Base-by-base conservation (phyloP, 2,329 filamentous ascomycete species). In the Alternaria ventricosa region DNA sequence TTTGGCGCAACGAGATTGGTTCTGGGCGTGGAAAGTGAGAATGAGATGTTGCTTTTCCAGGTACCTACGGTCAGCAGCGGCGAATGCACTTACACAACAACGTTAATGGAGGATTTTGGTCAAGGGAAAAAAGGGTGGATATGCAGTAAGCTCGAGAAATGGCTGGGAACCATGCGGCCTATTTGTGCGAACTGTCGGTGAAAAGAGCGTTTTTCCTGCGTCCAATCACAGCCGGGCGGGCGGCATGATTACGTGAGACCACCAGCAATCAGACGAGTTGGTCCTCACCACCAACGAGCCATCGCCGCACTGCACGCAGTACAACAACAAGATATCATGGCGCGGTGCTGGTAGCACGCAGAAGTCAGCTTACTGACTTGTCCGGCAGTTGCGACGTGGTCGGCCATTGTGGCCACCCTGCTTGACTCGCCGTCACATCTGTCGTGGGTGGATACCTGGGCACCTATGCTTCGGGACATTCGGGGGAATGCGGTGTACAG, bases 171-270 rank as follows among this genome's bases (percentile, higher is more conserved):
- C 36, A 45, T 20, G 46, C 57, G 61, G 47, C 49, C 60, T 65
- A 50, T 57, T 57, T 55, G 53, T 57, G 51, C 51, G 20, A 46
- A 57, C 44, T 46, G 53, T 57, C 60, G 55, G 60, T 63, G 60
- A 63, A 59, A 54, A 58, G 43, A 63, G 33, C 53, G 43, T 51
- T 57, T 62, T 50, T 33, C 15, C 13, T 18, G 22, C 23, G 49
- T 25, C 63, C 55, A 65, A 63, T 63, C 49, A 44, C 45, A 51
- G 45, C 27, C 55, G 45, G 55, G 30, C 41, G 30, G 46, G 27
- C 27, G 25, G 20, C 28, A 9, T 18, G 55, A 46, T 65, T 65
- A 63, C 55, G 55, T 63, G 47, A 63, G 60, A 44, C 18, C 20
- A 6, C 58, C 18, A 61, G 36, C 28, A 55, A 27, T 33, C 30